Percentiles rank a stretch among this genome's conserved stretches.
Evolutionary conservation across 2,329 filamentous ascomycete genomes (phyloP).

Genomic region (Trichoderma asperellum): DNA sequence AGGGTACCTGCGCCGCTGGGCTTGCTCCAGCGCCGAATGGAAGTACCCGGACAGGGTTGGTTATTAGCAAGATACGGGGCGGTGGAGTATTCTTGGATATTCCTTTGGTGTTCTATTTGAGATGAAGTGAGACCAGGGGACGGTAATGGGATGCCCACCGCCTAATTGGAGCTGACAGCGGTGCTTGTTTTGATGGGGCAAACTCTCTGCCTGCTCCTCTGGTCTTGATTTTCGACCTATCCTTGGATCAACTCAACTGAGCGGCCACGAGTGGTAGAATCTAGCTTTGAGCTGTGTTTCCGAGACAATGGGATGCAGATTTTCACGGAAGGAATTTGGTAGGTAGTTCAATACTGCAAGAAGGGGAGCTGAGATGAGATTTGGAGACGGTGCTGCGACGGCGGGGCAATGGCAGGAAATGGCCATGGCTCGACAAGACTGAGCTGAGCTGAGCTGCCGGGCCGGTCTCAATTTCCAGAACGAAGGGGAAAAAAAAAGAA

Average conservation of each 20-base stretch:
- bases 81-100: constrained; percentile 4
- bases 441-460: background rate
- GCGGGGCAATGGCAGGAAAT: background rate
- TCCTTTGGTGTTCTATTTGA: background rate
- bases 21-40: background rate
- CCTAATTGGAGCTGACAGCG: background rate
- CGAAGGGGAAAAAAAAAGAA: background rate
- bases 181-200: background rate
- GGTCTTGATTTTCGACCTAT: background rate
- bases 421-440: background rate
- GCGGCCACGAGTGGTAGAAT: background rate
- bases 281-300: background rate
- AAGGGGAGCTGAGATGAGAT: background rate
- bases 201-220: background rate
- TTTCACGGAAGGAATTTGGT: background rate
- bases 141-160: background rate
- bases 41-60: constrained; percentile 5
- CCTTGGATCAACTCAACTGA: background rate
- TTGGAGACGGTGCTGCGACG: background rate
- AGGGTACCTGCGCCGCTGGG: background rate
- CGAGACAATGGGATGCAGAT: background rate
- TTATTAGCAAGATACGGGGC: constrained; percentile 4
- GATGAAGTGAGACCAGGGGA: constrained; percentile 1
- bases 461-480: background rate
- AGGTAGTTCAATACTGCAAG: background rate